A percentile compares a stretch with the other conserved stretches of the same genome.
phyloP scores from a whole-genome alignment of 2,329 filamentous ascomycete species.

The Alternaria metachromatica region DNA sequence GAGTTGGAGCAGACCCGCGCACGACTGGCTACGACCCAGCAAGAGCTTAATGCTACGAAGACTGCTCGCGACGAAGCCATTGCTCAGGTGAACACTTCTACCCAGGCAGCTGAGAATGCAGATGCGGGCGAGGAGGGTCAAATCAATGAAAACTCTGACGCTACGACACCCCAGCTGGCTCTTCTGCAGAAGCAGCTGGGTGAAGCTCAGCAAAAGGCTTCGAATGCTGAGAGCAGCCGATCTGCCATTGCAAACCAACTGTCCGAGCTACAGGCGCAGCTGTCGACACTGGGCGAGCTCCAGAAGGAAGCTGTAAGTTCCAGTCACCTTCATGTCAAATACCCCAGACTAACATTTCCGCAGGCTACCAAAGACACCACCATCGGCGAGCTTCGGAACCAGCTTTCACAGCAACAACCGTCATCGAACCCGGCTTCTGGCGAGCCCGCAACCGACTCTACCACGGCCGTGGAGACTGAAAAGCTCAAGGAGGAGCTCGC shows the following conservation, averaged over 20 bases:
- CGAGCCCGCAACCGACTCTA: slow-evolving; percentile 6
- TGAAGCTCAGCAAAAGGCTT: slow-evolving; percentile 37
- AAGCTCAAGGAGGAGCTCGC: slow-evolving; percentile 48
- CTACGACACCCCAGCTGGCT: slow-evolving; percentile 40
- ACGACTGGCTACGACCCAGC: slow-evolving; percentile 30
- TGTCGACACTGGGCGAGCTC: slow-evolving; percentile 64
- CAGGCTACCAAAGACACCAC: slow-evolving; percentile 51
- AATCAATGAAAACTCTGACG: slow-evolving; percentile 44
- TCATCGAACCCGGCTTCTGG: slow-evolving; percentile 11
- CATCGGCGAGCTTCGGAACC: slow-evolving; percentile 43
- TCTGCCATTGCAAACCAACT: slow-evolving; percentile 48
- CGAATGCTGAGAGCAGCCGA: slow-evolving; percentile 45
- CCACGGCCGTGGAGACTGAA: slow-evolving; percentile 23
- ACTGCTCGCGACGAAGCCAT: slow-evolving; percentile 70
- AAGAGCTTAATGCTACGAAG: slow-evolving; percentile 65
- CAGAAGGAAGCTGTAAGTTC: slow-evolving; percentile 63
- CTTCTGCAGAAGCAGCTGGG: slow-evolving; percentile 45
- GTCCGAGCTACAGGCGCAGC: slow-evolving; percentile 45
- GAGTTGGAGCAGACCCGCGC: slow-evolving; percentile 28
- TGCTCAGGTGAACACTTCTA: slow-evolving; percentile 53
- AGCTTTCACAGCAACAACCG: slow-evolving; percentile 34
- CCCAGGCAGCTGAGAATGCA: slow-evolving; percentile 43
- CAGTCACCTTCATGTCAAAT: neutral
- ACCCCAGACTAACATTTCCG: slow-evolving; percentile 17
- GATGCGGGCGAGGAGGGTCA: slow-evolving; percentile 57